Evolutionary conservation across 2,329 filamentous ascomycete species (phyloP).

Genomic region (Aspergillus jensenii): DNA sequence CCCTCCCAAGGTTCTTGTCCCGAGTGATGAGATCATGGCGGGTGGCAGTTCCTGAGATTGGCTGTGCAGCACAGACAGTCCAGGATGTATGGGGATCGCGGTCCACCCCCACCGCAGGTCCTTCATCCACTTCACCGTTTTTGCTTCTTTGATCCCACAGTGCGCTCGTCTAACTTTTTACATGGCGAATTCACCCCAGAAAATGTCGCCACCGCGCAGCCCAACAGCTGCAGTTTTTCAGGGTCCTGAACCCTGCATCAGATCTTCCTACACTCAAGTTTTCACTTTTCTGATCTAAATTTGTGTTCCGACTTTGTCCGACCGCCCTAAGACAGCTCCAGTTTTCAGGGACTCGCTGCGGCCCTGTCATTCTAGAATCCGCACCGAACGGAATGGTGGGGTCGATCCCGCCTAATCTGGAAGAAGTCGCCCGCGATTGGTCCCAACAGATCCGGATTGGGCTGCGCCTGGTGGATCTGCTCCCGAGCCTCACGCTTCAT

Average conservation of each 20-base stretch:
- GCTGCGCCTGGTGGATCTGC: not conserved
- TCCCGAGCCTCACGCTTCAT: not conserved
- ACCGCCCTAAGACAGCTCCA: not conserved
- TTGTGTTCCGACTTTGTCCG: not conserved
- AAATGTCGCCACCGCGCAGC: not conserved
- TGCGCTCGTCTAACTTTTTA: not conserved
- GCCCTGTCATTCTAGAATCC: slow-evolving; percentile 2
- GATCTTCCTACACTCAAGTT: too few relatives aligned
- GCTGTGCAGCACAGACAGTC: not conserved
- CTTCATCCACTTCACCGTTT: not conserved
- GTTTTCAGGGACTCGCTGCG: not conserved
- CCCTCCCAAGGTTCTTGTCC: not conserved
- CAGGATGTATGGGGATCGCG: not conserved
- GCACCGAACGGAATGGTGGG: not conserved
- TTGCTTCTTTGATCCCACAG: not conserved
- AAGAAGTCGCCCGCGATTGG: not conserved
- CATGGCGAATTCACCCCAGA: not conserved
- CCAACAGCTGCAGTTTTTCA: not conserved
- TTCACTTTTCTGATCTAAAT: too few relatives aligned
- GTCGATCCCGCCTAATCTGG: not conserved
- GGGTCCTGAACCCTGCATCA: not conserved
- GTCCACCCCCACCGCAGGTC: slow-evolving; percentile 3
- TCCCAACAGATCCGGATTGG: not conserved
- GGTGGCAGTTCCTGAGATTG: not conserved
- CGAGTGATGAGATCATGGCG: slow-evolving; percentile 3